These are phyloP conservation scores for Scutellaria baicalensis DNA, from an alignment of 257 asterid species.

Conservation along the genomic window DNA sequence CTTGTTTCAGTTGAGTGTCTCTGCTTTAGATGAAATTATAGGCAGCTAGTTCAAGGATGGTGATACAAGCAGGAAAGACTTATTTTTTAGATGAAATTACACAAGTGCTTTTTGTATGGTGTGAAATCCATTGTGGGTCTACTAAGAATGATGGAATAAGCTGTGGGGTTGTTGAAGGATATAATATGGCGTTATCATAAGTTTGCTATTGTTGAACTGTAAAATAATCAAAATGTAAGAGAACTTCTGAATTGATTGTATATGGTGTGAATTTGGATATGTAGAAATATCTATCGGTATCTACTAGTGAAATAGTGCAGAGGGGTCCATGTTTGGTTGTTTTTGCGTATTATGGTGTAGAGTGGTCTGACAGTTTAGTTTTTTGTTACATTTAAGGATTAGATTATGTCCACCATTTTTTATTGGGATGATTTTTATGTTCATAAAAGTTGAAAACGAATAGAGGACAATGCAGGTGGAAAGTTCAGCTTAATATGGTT, in stretches of 20 bases:
- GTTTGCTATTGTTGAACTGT: neutral
- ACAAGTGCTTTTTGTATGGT: neutral
- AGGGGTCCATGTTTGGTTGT: neutral
- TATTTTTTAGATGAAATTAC: neutral
- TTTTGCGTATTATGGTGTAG: neutral
- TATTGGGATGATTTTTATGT: neutral
- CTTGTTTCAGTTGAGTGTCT: neutral
- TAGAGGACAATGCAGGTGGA: neutral
- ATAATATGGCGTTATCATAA: neutral
- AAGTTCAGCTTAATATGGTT: neutral
- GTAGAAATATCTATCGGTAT: neutral
- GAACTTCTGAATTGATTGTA: neutral
- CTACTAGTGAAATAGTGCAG: neutral
- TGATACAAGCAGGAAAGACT: neutral
- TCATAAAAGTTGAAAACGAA: neutral
- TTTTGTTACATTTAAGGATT: neutral
- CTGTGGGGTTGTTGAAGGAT: neutral
- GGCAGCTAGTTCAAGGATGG: neutral
- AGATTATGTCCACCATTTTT: neutral
- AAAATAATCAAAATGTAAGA: neutral
- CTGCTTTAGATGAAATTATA: no score
- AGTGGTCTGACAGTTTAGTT: neutral
- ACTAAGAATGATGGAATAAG: neutral
- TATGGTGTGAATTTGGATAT: neutral
- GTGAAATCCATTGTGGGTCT: neutral